phyloP scores from a whole-genome alignment of 2,329 filamentous ascomycete species.

The Alternaria sp. region DNA sequence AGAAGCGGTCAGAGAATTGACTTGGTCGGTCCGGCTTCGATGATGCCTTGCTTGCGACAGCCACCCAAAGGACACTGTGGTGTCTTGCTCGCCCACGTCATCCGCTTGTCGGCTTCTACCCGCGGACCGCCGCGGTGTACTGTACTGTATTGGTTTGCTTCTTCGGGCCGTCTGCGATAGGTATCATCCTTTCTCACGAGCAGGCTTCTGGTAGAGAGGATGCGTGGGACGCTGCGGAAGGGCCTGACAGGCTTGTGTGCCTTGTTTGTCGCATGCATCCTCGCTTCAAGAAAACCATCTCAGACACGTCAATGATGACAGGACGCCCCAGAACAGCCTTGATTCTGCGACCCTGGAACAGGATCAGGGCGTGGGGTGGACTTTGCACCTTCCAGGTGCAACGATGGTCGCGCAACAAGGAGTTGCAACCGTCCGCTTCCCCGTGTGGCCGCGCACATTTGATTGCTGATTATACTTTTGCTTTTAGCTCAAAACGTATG shows the following conservation, averaged over 20 bases:
- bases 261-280: conserved; percentile 21
- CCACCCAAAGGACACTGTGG: conserved; percentile 18
- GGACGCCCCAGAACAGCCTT: conserved; percentile 29
- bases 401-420: conserved; percentile 43
- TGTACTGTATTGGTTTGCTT: conserved; percentile 19
- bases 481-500: conserved; percentile 40
- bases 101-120: conserved; percentile 13
- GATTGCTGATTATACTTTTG: conserved; percentile 35
- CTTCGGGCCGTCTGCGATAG: conserved; percentile 24
- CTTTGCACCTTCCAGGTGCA: conserved; percentile 36
- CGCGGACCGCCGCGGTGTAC: conserved; percentile 12
- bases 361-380: conserved; percentile 44
- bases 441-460: conserved; percentile 32
- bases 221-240: conserved; percentile 21
- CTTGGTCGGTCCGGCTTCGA: conserved; percentile 17
- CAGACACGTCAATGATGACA: conserved; percentile 23
- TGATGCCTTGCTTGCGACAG: conserved; percentile 21
- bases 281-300: conserved; percentile 12
- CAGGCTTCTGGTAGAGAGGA: conserved; percentile 18
- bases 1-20: conserved; percentile 38
- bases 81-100: conserved; percentile 21
- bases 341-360: conserved; percentile 16
- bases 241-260: conserved; percentile 5
- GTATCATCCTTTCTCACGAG: conserved; percentile 5
- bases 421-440: conserved; percentile 44